Base-by-base conservation (phyloP, 768 basidiomycete species). In the Symmetrospora coprosmae region DNA sequence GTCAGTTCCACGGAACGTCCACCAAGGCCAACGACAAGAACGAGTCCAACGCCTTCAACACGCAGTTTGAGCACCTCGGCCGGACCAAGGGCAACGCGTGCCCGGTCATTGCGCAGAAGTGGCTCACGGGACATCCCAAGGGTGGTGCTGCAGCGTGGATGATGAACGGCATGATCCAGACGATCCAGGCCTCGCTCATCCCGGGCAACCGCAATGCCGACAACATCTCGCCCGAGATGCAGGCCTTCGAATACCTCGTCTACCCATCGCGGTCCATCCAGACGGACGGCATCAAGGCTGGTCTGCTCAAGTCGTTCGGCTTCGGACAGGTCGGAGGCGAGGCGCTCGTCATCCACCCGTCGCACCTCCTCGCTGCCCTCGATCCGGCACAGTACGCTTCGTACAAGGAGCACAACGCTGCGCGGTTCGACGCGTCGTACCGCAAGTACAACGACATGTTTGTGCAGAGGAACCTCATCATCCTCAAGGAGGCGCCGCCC, bases 121-220 rank as follows among this genome's bases (percentile, higher is more conserved):
- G 85, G 72, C 78, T 99, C 49, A 84, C 92, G 30, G 94, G 94
- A 63, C 92, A 99, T 71, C 84, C 92, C 11, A 99, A 99, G 78
- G 94, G 94, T 73, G 94, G 92, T 63, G 87, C 94, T n/a, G 92
- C 92, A 55, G 86, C 90, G 1, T 96, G 90, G 92, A 87, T 90
- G 75, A 69, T 73, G 67, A 74, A 73, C 68, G 94, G 94, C 66
- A 78, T 97, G 56, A 74, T 89, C 55, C 90, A 99, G 72, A 82
- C 82, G 11, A 78, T 99, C 63, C 78, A 77, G 64, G 81, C 82
- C 43, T 94, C 91, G 51, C 79, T 92, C 64, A 78, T 99, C 65
- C 91, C 94, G 6, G 73, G 73, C 38, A 73, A 61, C 69, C 87
- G 87, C 73, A 99, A 97, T 70, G 81, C 96, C 71, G 92, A 99